Percentiles rank a stretch among this genome's conserved stretches.
Conservation (phyloP, 225 moss, liverwort and hornwort species). For the Antitrichia curtipendula region DNA sequence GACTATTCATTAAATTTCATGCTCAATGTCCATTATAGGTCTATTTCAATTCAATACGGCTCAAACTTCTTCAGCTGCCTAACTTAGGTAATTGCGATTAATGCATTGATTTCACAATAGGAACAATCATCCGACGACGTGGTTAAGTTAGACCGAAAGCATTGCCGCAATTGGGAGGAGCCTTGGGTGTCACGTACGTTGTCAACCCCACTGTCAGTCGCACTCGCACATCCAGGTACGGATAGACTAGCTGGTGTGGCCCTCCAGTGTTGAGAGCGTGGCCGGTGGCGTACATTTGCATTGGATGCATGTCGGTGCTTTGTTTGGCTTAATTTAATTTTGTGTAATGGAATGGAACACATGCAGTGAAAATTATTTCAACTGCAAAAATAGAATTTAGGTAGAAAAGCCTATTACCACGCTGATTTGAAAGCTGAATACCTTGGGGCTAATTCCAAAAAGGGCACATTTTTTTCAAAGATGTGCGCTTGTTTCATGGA, state of each 20-base stretch:
- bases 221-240: background rate
- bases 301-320: background rate
- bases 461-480: too few relatives aligned
- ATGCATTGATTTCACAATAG: background rate
- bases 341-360: background rate
- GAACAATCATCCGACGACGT: background rate
- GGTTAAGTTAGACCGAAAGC: background rate
- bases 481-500: too few relatives aligned
- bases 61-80: background rate
- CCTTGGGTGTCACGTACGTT: too few relatives aligned
- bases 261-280: background rate
- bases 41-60: background rate
- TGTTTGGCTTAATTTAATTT: too few relatives aligned
- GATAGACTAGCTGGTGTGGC: background rate
- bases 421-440: too few relatives aligned
- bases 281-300: background rate
- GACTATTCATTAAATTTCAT: background rate
- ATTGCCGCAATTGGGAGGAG: background rate
- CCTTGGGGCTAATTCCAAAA: too few relatives aligned
- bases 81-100: background rate
- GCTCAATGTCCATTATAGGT: background rate
- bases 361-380: background rate
- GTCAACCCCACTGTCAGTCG: too few relatives aligned
- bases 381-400: background rate
- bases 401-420: too few relatives aligned